Evolutionary conservation across 176 grass and related monocot species (phyloP).

Genomic region (Raddia guianensis): DNA sequence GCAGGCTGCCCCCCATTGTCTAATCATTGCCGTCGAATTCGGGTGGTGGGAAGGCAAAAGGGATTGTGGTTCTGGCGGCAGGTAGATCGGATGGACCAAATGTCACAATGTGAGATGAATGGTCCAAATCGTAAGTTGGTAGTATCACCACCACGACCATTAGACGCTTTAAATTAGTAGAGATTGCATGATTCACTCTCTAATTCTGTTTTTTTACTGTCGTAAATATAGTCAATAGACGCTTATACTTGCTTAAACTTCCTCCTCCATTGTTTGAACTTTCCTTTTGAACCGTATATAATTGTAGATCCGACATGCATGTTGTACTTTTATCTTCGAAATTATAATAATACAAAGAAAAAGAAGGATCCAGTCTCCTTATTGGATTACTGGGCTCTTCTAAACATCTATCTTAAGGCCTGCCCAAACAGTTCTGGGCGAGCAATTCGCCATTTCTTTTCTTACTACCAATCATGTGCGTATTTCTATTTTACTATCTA

Average conservation of each 20-base stretch:
- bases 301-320: neutral
- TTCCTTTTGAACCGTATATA: neutral
- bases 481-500: too few species aligned
- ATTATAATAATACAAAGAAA: neutral
- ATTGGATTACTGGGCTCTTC: neutral
- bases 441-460: too few species aligned
- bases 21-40: slow-evolving; percentile 21
- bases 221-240: neutral
- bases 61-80: too few species aligned
- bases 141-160: too few species aligned
- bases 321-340: neutral
- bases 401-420: neutral
- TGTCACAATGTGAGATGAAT: too few species aligned
- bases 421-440: neutral
- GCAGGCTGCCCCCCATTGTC: too few species aligned
- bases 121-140: too few species aligned
- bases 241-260: neutral
- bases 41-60: slow-evolving; percentile 11
- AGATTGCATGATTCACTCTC: too few species aligned
- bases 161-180: too few species aligned
- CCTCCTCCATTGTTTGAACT: neutral
- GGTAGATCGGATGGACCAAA: too few species aligned
- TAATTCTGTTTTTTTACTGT: too few species aligned
- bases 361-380: neutral
- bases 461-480: too few species aligned